phyloP scores from a whole-genome alignment of 148 eudicot genomes.

The Gaultheria prostrata region DNA sequence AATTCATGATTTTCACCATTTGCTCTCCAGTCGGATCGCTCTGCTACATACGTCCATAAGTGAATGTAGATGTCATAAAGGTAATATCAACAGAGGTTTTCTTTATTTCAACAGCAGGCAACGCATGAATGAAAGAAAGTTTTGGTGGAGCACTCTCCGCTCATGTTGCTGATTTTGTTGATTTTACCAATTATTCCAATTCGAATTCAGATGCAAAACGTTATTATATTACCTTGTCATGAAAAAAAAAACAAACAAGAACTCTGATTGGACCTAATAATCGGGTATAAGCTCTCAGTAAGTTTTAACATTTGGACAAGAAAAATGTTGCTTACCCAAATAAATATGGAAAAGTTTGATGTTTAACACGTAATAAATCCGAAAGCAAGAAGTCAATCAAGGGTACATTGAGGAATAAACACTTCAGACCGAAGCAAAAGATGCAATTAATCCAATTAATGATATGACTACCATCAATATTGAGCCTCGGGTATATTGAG shows the following conservation, averaged over 20 bases:
- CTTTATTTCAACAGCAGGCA: background rate
- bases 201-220: background rate
- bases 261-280: background rate
- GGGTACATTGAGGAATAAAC: background rate
- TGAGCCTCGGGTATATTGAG: conserved; percentile 6
- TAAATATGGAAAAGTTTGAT: background rate
- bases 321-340: background rate
- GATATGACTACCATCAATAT: background rate
- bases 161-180: background rate
- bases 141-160: background rate
- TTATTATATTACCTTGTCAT: background rate
- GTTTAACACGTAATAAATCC: background rate
- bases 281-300: background rate
- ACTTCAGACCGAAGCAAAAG: background rate
- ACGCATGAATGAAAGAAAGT: background rate
- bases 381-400: background rate
- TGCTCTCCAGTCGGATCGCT: background rate
- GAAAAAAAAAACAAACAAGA: background rate
- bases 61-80: background rate
- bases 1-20: background rate
- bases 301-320: background rate
- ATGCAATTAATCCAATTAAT: background rate
- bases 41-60: background rate
- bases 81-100: background rate
- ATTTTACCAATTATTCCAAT: background rate